Conservation (phyloP, 148 eudicot genomes). For the Chenopodium quinoa region DNA sequence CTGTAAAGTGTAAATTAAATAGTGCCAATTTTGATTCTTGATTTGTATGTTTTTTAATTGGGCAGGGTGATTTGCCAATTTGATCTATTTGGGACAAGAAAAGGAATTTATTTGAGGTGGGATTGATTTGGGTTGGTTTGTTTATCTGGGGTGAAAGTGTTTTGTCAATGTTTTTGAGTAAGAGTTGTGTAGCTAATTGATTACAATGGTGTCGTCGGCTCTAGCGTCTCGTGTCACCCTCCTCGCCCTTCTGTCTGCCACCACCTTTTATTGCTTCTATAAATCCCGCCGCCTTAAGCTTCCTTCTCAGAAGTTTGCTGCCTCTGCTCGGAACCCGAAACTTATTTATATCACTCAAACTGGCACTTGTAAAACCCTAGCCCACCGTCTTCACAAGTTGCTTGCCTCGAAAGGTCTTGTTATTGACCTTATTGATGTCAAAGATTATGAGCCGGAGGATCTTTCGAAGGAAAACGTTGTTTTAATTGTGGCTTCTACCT, state of each 20-base stretch:
- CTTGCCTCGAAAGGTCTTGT: constrained; percentile 35
- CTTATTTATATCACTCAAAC: constrained; percentile 70
- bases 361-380: constrained; percentile 78
- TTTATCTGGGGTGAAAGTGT: background rate
- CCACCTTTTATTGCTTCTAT: constrained; percentile 76
- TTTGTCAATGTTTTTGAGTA: background rate
- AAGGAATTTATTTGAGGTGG: background rate
- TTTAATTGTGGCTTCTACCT: constrained; percentile 67
- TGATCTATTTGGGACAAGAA: background rate
- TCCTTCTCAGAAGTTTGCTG: constrained; percentile 19
- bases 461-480: constrained; percentile 58
- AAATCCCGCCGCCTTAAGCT: constrained; percentile 64
- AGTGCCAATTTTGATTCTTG: background rate
- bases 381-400: constrained; percentile 55
- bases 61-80: background rate
- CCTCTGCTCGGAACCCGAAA: constrained; percentile 41
- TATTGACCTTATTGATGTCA: constrained; percentile 65
- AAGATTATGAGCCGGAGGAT: constrained; percentile 86
- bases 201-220: constrained; percentile 28
- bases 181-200: background rate
- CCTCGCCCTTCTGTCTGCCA: constrained; percentile 77
- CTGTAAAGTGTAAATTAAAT: background rate
- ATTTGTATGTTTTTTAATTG: background rate
- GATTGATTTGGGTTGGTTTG: constrained; percentile 1
- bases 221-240: constrained; percentile 54